phyloP scores from a whole-genome alignment of 1,139 yeast genomes.

The Lodderomyces orthopsilosis region DNA sequence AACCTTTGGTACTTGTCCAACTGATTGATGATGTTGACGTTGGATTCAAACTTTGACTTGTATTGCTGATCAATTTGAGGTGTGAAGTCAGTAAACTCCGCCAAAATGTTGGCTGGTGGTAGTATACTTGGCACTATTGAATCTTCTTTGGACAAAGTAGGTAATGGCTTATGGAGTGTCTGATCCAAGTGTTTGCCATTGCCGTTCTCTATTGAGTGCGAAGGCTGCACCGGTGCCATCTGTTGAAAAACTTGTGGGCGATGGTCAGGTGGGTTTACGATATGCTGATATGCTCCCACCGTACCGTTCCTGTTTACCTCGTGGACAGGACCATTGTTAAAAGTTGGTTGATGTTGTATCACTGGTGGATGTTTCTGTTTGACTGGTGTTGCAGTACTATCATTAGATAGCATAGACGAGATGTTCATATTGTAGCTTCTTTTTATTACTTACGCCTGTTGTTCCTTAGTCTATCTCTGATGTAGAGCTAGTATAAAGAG shows the following conservation, averaged over 20 bases:
- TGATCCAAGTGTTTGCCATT: constrained; percentile 2
- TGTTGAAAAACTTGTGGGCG: neutral
- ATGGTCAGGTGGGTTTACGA: neutral
- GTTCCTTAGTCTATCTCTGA: too few relatives aligned
- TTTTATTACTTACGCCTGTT: too few relatives aligned
- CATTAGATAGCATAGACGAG: constrained; percentile 40
- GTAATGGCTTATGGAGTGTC: constrained; percentile 1
- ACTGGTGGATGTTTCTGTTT: constrained; percentile 1
- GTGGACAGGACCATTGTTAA: neutral
- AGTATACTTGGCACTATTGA: constrained; percentile 12
- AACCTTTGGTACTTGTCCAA: constrained; percentile 28
- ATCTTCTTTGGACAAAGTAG: constrained; percentile 2
- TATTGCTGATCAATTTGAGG: constrained; percentile 13
- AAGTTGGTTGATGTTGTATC: constrained; percentile 2
- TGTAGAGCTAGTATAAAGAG: too few relatives aligned
- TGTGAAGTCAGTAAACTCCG: neutral
- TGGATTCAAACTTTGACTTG: constrained; percentile 22
- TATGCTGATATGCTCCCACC: neutral
- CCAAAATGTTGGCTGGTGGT: constrained; percentile 4
- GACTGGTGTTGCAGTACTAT: constrained; percentile 11
- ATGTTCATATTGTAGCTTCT: constrained; percentile 38
- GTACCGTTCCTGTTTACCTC: neutral
- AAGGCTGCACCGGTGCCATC: neutral
- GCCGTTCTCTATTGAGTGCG: neutral
- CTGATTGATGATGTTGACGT: constrained; percentile 25